Evolutionary conservation across 2,329 filamentous ascomycete genomes (phyloP).

Genomic region (Tympanopsis confertula): DNA sequence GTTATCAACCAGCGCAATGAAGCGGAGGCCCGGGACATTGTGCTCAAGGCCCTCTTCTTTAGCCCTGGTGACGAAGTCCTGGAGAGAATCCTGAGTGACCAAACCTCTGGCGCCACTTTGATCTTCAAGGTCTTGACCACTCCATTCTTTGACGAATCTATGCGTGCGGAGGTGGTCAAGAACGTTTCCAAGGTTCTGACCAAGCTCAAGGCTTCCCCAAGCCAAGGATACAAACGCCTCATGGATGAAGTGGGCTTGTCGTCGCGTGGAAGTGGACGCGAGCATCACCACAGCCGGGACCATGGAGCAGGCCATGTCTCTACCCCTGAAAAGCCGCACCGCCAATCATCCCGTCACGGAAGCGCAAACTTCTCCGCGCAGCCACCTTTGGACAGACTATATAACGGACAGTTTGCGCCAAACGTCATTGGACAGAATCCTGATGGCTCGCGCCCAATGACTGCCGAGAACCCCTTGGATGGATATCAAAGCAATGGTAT

Average conservation of each 20-base stretch:
- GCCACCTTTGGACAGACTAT: background rate
- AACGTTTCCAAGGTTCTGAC: conserved; percentile 83
- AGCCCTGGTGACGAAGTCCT: conserved; percentile 74
- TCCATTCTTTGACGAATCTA: conserved; percentile 88
- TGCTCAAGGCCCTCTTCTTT: conserved; percentile 87
- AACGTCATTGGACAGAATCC: background rate
- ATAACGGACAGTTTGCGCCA: background rate
- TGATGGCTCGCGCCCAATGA: background rate
- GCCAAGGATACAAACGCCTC: conserved; percentile 91
- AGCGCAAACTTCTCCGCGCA: background rate
- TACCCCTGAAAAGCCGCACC: background rate
- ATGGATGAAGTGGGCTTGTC: conserved; percentile 98
- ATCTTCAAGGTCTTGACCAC: conserved; percentile 99
- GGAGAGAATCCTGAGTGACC: conserved; percentile 82
- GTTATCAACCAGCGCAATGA: conserved; percentile 97
- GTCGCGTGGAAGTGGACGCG: conserved; percentile 35
- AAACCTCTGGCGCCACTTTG: conserved; percentile 81
- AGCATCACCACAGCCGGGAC: conserved; percentile 15
- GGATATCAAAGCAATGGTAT: background rate
- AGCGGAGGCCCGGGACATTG: conserved; percentile 77
- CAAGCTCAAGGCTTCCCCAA: conserved; percentile 83
- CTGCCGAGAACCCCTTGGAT: background rate
- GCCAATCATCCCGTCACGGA: background rate
- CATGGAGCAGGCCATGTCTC: background rate
- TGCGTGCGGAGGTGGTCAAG: conserved; percentile 77